Base-by-base conservation (phyloP, 805 yeast genomes). In the Schizosaccharomyces cryophilus region DNA sequence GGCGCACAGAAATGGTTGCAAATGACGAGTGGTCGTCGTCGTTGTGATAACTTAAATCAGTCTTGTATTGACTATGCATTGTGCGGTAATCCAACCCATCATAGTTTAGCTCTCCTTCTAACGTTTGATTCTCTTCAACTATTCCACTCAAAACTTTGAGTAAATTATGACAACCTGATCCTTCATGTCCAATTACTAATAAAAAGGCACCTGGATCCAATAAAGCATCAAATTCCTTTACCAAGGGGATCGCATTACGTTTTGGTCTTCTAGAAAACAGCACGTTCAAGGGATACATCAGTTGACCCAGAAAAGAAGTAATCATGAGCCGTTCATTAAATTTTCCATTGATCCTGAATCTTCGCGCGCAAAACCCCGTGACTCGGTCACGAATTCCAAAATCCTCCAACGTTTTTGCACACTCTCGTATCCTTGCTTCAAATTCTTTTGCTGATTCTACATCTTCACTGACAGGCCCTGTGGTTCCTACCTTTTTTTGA, bases 171-270 rank as follows among this genome's bases (percentile, higher is more conserved):
- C 86, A 81, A 55, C 86, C 86, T 42, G 61, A 59, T 51, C 90
- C 90, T 0, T 90, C 90, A 70, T 89, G 78, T 62, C 93, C 90
- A 58, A 84, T 73, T 11, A 84, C 89, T 61, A 84, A 85, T 4
- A 83, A 79, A 58, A 83, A 74, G 64, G 82, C 82, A 61, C 88
- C 87, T 1, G 87, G 84, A 61, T 72, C 73, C 48, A 79, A 67
- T 17, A 77, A 64, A 29, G 82, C 85, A 63, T 80, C 83, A 77
- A 73, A 64, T 74, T 79, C 65, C 71, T 78, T 65, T 71, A 79
- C 62, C 66, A 68, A 62, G 13, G 35, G 40, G 30, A 54, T n/a
- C 11, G 21, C 15, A 26, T 54, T 13, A 11, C 58, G 58, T 35
- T 54, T 54, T 15, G 40, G 58, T 11, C 17, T 26, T 26, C 26